Percentiles rank a stretch among this genome's conserved stretches.
phyloP scores from a whole-genome alignment of 345 rosid genomes.

The Schrenkiella parvula region DNA sequence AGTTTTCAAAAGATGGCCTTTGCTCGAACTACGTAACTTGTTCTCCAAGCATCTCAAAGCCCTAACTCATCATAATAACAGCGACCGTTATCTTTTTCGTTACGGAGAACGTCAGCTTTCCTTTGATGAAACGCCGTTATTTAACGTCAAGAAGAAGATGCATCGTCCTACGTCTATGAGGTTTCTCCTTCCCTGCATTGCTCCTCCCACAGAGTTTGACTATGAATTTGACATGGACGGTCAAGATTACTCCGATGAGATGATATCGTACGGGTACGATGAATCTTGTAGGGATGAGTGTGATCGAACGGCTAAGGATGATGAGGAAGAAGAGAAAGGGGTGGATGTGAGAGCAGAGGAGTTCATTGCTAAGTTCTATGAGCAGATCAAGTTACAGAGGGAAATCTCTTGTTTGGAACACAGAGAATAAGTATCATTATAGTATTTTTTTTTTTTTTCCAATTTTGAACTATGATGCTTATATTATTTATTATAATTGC shows the following conservation, averaged over 20 bases:
- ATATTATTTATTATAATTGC: background rate
- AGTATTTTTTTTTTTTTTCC: background rate
- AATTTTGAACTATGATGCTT: background rate
- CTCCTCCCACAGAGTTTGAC: slow-evolving; percentile 49
- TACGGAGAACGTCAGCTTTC: slow-evolving; percentile 74
- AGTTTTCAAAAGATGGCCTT: slow-evolving; percentile 47
- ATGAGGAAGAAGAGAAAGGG: slow-evolving; percentile 50
- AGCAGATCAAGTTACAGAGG: slow-evolving; percentile 78
- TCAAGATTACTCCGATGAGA: slow-evolving; percentile 22
- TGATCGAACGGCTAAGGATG: slow-evolving; percentile 21
- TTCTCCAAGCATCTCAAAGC: slow-evolving; percentile 54
- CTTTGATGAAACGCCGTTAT: slow-evolving; percentile 74
- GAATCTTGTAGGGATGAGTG: slow-evolving; percentile 16
- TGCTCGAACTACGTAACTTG: slow-evolving; percentile 45
- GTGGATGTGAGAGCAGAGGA: slow-evolving; percentile 80
- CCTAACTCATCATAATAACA: slow-evolving; percentile 24
- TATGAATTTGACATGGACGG: slow-evolving; percentile 37
- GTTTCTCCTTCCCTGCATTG: slow-evolving; percentile 70
- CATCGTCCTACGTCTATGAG: slow-evolving; percentile 60
- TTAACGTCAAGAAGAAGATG: slow-evolving; percentile 56
- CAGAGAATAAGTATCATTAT: slow-evolving; percentile 19
- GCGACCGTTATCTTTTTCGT: slow-evolving; percentile 26
- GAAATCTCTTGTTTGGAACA: slow-evolving; percentile 61
- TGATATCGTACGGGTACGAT: slow-evolving; percentile 23
- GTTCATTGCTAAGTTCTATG: slow-evolving; percentile 73